These are phyloP conservation scores for Eucalyptus pauciflora DNA, from an alignment of 345 rosid genomes.

Conservation along the genomic window DNA sequence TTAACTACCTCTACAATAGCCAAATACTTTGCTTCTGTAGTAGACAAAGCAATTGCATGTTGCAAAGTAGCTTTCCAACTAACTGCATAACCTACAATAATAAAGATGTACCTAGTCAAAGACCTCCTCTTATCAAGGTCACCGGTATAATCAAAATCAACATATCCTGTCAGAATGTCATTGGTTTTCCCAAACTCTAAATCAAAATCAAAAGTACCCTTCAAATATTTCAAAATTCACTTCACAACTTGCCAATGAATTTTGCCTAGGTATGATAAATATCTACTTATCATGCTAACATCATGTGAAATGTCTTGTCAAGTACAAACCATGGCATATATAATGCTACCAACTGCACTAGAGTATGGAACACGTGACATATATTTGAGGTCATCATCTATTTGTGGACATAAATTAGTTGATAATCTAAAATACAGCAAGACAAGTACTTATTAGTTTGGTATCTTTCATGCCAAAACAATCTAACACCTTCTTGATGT, in stretches of 20 bases:
- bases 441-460: no score
- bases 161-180: not conserved
- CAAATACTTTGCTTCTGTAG: not conserved
- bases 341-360: no score
- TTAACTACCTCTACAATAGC: not conserved
- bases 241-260: not conserved
- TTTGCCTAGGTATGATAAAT: not conserved
- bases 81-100: not conserved
- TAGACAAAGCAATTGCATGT: not conserved
- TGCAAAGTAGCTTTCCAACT: not conserved
- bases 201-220: not conserved
- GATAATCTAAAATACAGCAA: no score
- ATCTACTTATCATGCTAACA: no score
- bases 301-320: no score
- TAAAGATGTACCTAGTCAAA: not conserved
- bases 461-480: no score
- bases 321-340: no score
- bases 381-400: no score
- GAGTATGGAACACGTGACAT: no score
- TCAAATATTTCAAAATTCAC: not conserved
- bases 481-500: no score
- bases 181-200: rapidly evolving
- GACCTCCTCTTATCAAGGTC: not conserved
- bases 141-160: not conserved
- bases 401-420: no score